Evolutionary conservation across 352 stramenopile species (phyloP), one percentile per base, ranked within the genome.

Genomic region (Globisporangium solare): DNA sequence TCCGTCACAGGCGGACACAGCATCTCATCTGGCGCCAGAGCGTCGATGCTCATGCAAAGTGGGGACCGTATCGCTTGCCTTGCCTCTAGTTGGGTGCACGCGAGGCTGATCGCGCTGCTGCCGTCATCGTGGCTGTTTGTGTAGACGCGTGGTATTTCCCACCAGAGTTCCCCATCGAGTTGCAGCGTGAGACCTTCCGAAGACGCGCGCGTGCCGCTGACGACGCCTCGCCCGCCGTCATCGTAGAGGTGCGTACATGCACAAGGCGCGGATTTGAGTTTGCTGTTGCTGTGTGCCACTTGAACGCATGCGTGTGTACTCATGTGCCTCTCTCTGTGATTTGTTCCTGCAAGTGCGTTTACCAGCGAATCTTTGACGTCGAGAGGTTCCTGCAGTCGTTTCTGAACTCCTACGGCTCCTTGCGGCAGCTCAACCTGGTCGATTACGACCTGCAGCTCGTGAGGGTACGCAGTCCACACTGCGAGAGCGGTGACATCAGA

Each of bases 381-480:
- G 80, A 90, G 56, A 49, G 58, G 10, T 88, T 88, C 52, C 46
- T 90, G 10, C 67, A 66, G 3, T 39, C 54, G 5, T 81, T 88
- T 55, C 52, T 90, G 24, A 60, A 66, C 48, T 67, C 55, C 7
- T 86, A 85, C 37, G 60, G 63, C 22, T 56, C 66, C 0, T 68
- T 86, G 42, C 64, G 62, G 39, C 47, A 59, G 6, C 67, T 68
- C 47, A 65, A 80, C 41, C 60, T 90, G 22, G 67, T 85, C 8
- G 76, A 88, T 64, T 90, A 90, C 56, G 77, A 87, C 43, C 41
- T 88, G 3, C 66, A 63, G 12, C 63, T 87, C 42, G 66, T 86
- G 61, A 67, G 60, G 42, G 79, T 88, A 66, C 46, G 64, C 32
- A 8, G 6, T 37, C 51, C 10, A 35, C 10, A 35, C 6, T 27